phyloP scores from a whole-genome alignment of 305 asterid species.

The Solanum aculeatissimum region DNA sequence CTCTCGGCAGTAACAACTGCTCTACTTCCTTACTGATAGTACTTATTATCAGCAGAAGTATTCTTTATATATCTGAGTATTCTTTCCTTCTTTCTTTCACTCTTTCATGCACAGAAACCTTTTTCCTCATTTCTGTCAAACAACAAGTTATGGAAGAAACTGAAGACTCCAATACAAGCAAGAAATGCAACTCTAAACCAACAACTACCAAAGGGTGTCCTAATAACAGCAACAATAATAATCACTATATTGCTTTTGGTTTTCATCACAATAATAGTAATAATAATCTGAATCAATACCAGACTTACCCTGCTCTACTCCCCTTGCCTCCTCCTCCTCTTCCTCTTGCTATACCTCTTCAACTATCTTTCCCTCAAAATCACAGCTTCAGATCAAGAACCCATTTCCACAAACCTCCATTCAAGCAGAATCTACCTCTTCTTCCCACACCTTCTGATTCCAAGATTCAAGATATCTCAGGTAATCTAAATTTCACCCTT shows the following conservation, averaged over 20 bases:
- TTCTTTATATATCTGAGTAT: not conserved
- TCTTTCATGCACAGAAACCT: conserved; percentile 41
- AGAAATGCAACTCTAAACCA: conserved; percentile 35
- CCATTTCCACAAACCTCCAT: conserved; percentile 35
- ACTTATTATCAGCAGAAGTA: not conserved
- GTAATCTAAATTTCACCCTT: conserved; percentile 1
- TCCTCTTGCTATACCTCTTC: conserved; percentile 25
- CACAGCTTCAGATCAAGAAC: conserved; percentile 39
- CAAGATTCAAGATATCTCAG: conserved; percentile 32
- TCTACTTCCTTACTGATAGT: not conserved
- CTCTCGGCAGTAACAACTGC: conserved; percentile 29
- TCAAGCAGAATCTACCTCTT: conserved; percentile 20
- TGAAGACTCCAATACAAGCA: conserved; percentile 23
- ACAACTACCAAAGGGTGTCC: conserved; percentile 15
- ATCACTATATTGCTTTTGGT: conserved; percentile 12
- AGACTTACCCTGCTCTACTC: conserved; percentile 48
- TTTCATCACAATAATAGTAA: conserved; percentile 20
- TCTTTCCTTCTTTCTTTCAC: not conserved
- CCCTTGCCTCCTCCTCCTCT: conserved; percentile 43
- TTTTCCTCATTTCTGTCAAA: conserved; percentile 17
- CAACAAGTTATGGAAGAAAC: conserved; percentile 38
- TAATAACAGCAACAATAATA: conserved; percentile 16
- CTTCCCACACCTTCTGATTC: conserved; percentile 46
- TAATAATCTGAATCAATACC: conserved; percentile 30
- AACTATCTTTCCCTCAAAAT: conserved; percentile 38